Conservation (phyloP, 2,329 filamentous ascomycete species). For the Nigrospora osmanthi region DNA sequence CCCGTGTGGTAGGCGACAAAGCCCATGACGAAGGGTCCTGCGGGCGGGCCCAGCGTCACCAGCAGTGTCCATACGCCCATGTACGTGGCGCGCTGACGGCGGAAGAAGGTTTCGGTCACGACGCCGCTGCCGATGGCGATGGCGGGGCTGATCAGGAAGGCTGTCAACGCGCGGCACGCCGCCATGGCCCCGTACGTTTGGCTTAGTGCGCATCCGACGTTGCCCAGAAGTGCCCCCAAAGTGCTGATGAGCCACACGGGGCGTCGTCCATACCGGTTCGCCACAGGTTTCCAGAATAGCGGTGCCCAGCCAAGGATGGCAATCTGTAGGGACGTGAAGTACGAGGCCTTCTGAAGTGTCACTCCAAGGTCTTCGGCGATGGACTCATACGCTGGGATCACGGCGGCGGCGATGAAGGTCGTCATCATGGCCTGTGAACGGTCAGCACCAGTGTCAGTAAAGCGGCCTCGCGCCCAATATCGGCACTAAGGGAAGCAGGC, state of each 20-base stretch:
- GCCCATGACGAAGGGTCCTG: conserved; percentile 27
- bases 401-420: conserved; percentile 44
- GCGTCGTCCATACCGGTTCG: conserved; percentile 43
- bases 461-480: neutral
- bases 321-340: conserved; percentile 48
- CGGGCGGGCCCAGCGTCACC: conserved; percentile 18
- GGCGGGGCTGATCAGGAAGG: conserved; percentile 49
- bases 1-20: conserved; percentile 38
- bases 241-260: conserved; percentile 45
- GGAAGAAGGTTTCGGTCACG: conserved; percentile 51
- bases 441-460: neutral
- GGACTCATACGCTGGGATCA: conserved; percentile 44
- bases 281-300: conserved; percentile 48
- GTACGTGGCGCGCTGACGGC: conserved; percentile 41
- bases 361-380: conserved; percentile 43
- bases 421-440: conserved; percentile 38
- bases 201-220: conserved; percentile 44
- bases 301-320: conserved; percentile 44
- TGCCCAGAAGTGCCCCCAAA: conserved; percentile 36
- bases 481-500: neutral
- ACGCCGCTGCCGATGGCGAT: conserved; percentile 47
- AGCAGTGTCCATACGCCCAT: conserved; percentile 49
- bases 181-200: conserved; percentile 39
- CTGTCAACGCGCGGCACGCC: conserved; percentile 40
- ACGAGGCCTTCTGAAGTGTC: conserved; percentile 38